Percentiles rank a stretch among this genome's conserved stretches.
Evolutionary conservation across 805 yeast species (phyloP).

Genomic region (Suhomyces emberorum): DNA sequence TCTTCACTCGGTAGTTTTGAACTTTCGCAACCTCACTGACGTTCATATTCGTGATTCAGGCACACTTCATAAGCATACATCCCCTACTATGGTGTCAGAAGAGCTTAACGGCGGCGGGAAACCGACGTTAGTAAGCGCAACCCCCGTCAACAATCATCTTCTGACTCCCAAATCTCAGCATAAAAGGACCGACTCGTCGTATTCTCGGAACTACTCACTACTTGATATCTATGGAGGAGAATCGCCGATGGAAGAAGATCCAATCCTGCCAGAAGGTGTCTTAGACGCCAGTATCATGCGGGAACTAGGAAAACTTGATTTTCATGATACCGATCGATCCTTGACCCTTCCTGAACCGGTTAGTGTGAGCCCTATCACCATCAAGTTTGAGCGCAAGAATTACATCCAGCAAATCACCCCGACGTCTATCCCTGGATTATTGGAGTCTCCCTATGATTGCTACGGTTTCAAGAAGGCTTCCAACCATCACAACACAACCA

Average conservation of each 20-base stretch:
- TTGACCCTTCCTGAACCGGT: background rate
- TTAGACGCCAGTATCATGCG: constrained; percentile 3
- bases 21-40: no score
- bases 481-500: constrained; percentile 43
- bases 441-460: constrained; percentile 45
- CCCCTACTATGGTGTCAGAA: background rate
- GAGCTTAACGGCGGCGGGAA: background rate
- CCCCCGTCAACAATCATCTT: background rate
- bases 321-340: constrained; percentile 1
- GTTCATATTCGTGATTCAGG: no score
- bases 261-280: constrained; percentile 1
- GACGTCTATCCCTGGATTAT: constrained; percentile 2
- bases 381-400: background rate
- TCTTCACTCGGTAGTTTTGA: no score
- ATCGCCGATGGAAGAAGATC: constrained; percentile 12
- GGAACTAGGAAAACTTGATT: constrained; percentile 3
- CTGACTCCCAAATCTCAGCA: constrained; percentile 18
- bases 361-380: background rate
- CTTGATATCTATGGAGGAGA: constrained; percentile 34
- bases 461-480: constrained; percentile 83
- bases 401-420: constrained; percentile 2
- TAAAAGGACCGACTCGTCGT: constrained; percentile 28
- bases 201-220: constrained; percentile 36
- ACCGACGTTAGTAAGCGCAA: background rate
- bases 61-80: no score